Conservation (phyloP, 78 protist species). For the Dictyostelium firmibasis region DNA sequence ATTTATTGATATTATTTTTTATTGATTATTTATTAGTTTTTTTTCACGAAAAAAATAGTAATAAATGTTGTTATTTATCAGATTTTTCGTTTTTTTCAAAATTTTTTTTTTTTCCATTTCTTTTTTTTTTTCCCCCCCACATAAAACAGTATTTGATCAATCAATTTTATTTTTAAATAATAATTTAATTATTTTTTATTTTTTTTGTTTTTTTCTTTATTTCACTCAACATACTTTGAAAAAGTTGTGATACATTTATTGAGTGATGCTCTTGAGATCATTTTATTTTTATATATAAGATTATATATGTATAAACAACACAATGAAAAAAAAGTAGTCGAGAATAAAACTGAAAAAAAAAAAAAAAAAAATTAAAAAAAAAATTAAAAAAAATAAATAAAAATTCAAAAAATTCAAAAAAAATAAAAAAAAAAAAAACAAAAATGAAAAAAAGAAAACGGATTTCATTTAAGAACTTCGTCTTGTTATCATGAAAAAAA, state of each 20-base stretch:
- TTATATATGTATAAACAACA: not conserved
- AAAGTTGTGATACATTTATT: constrained; percentile 6
- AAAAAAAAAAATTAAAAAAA: not conserved
- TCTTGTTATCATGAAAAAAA: not conserved
- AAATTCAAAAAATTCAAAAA: not conserved
- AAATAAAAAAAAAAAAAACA: not conserved
- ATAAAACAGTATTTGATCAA: not conserved
- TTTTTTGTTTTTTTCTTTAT: not conserved
- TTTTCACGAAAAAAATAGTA: not conserved
- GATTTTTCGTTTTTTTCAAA: not conserved
- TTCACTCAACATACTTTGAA: not conserved
- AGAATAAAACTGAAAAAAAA: not conserved
- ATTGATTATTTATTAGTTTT: not conserved
- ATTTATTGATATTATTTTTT: not conserved
- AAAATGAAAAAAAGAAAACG: not conserved
- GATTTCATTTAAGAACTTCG: not conserved
- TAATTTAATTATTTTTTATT: not conserved
- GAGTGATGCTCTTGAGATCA: constrained; percentile 31
- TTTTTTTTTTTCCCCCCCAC: not conserved
- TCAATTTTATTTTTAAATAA: not conserved
- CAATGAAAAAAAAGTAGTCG: not conserved
- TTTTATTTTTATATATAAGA: not conserved
- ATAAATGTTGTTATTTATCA: not conserved
- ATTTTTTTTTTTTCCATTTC: no score
- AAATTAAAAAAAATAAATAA: not conserved